Percentiles rank a stretch among this genome's conserved stretches.
Conservation (phyloP, 169 alveolate species). For the Plasmodium billcollinsi region DNA sequence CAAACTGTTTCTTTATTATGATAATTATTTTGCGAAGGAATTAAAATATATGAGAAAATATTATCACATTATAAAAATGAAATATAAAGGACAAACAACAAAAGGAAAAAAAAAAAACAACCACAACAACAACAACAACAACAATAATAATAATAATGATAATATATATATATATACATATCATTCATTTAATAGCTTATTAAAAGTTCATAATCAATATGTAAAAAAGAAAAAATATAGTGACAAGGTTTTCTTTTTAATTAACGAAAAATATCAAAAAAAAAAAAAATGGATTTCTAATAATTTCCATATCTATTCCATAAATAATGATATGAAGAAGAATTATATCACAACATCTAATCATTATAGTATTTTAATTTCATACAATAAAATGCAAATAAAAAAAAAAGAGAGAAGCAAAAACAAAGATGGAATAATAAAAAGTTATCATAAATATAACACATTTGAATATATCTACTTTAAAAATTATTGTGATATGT, state of each 20-base stretch:
- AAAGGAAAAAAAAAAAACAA: neutral
- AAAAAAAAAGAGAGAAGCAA: slow-evolving; percentile 7
- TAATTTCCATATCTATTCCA: slow-evolving; percentile 13
- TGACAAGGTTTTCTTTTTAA: too few relatives aligned
- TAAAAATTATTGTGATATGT: slow-evolving; percentile 21
- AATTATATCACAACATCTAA: neutral
- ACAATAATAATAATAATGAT: neutral
- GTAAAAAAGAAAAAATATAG: neutral
- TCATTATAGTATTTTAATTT: neutral
- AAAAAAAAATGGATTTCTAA: slow-evolving; percentile 22
- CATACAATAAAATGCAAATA: slow-evolving; percentile 15
- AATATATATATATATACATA: neutral
- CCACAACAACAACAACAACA: neutral
- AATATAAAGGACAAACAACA: slow-evolving; percentile 7
- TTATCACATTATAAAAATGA: slow-evolving; percentile 7
- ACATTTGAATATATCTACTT: neutral
- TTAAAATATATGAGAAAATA: slow-evolving; percentile 17
- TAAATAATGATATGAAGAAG: neutral
- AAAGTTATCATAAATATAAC: too few relatives aligned
- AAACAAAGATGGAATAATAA: slow-evolving; percentile 4
- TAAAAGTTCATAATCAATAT: neutral
- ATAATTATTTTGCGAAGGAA: slow-evolving; percentile 20
- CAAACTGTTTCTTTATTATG: slow-evolving; percentile 11
- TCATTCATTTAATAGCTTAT: neutral
- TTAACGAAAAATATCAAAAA: neutral